These are phyloP conservation scores for Fusarium sp. DNA, from an alignment of 2,329 filamentous ascomycete genomes.

Conservation along the genomic window DNA sequence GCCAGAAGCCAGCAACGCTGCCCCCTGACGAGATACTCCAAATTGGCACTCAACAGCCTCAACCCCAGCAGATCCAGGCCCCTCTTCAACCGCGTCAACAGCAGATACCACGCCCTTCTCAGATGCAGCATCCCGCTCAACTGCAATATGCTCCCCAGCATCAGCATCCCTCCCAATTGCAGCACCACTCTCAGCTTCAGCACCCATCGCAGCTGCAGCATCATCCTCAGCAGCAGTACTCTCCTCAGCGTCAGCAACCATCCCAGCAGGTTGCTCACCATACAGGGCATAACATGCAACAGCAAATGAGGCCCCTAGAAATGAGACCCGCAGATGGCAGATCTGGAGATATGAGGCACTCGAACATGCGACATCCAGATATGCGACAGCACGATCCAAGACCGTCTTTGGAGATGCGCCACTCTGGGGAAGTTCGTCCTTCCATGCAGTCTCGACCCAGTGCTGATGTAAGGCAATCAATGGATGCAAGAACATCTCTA, in stretches of 20 bases:
- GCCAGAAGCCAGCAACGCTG: slow-evolving; percentile 54
- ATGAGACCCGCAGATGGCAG: slow-evolving; percentile 10
- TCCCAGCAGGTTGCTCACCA: slow-evolving; percentile 29
- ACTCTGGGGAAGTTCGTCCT: slow-evolving; percentile 27
- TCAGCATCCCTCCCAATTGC: neutral
- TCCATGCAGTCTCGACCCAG: slow-evolving; percentile 20
- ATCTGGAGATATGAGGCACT: slow-evolving; percentile 14
- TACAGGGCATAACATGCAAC: slow-evolving; percentile 20
- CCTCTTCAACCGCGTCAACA: slow-evolving; percentile 22
- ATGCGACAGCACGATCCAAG: slow-evolving; percentile 26
- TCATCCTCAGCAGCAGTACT: slow-evolving; percentile 12
- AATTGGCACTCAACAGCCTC: slow-evolving; percentile 17
- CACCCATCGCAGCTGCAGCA: slow-evolving; percentile 2
- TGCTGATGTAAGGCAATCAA: slow-evolving; percentile 25
- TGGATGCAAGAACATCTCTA: slow-evolving; percentile 31
- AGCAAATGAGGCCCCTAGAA: slow-evolving; percentile 18
- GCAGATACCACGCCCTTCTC: slow-evolving; percentile 12
- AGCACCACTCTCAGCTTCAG: slow-evolving; percentile 17
- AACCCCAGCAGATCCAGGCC: slow-evolving; percentile 15
- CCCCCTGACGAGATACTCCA: slow-evolving; percentile 35
- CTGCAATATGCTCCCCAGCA: neutral
- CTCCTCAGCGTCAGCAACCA: slow-evolving; percentile 17
- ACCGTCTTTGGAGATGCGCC: slow-evolving; percentile 28
- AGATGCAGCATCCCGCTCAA: slow-evolving; percentile 5
- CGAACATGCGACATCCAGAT: slow-evolving; percentile 10